These are phyloP conservation scores for Triangularia verruculosa DNA, from an alignment of 2,329 filamentous ascomycete genomes.

Conservation along the genomic window DNA sequence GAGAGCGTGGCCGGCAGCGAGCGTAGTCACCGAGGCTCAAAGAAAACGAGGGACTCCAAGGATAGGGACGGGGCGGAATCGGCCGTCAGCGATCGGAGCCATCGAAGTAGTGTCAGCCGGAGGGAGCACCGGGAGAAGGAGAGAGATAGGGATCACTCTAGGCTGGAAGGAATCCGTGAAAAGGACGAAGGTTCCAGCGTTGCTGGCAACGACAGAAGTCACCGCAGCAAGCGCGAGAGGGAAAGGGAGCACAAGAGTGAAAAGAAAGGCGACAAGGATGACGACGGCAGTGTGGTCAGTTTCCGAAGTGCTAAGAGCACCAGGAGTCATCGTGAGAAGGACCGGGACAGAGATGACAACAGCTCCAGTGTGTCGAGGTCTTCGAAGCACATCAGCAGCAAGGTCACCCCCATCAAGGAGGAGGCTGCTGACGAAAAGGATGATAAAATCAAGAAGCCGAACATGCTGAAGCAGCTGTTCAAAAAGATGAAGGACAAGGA, in stretches of 20 bases:
- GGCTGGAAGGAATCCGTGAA: not conserved
- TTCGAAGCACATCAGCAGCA: conserved; percentile 33
- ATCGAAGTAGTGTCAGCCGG: not conserved
- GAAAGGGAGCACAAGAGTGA: not conserved
- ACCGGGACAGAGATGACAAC: not conserved
- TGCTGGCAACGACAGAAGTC: not conserved
- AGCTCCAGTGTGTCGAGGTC: conserved; percentile 29
- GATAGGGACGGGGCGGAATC: conserved; percentile 2
- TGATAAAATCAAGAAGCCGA: conserved; percentile 43
- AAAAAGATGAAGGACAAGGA: conserved; percentile 50
- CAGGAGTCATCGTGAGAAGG: conserved; percentile 14
- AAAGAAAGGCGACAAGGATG: conserved; percentile 21
- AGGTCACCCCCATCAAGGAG: conserved; percentile 37
- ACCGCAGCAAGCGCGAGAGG: conserved; percentile 4
- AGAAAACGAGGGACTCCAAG: conserved; percentile 9
- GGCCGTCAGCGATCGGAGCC: not conserved
- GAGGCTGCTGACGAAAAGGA: conserved; percentile 35
- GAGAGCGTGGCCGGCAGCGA: conserved; percentile 9
- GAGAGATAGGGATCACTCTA: not conserved
- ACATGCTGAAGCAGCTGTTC: conserved; percentile 58
- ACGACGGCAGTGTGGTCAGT: conserved; percentile 28
- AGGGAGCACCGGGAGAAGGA: not conserved
- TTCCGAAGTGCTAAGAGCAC: conserved; percentile 38
- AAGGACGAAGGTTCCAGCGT: not conserved
- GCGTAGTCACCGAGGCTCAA: conserved; percentile 11